Percentiles rank a stretch among this genome's conserved stretches.
phyloP scores from a whole-genome alignment of 108 stramenopile species.

The Chaetoceros tenuissimus region DNA sequence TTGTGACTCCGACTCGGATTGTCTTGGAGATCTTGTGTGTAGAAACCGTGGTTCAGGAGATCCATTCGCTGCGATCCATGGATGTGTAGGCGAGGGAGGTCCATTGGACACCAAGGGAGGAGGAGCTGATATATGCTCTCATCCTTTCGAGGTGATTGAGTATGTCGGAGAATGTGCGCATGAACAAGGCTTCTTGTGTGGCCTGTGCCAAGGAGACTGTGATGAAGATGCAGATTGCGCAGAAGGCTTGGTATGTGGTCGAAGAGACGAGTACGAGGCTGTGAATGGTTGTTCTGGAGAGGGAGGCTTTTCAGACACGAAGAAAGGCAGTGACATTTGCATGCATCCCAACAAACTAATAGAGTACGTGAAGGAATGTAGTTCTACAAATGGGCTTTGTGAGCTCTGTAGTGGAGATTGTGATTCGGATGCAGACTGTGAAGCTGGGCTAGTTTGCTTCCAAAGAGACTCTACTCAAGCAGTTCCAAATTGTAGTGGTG shows the following conservation, averaged over 20 bases:
- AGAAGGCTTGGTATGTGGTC: slow-evolving; percentile 20
- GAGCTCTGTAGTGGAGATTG: slow-evolving; percentile 52
- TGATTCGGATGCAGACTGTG: slow-evolving; percentile 45
- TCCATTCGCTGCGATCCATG: background rate
- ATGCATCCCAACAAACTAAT: too few relatives aligned
- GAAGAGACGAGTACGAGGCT: slow-evolving; percentile 7
- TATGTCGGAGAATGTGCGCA: too few relatives aligned
- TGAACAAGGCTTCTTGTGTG: slow-evolving; percentile 17
- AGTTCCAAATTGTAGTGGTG: slow-evolving; percentile 56
- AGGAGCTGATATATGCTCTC: too few relatives aligned
- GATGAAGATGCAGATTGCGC: slow-evolving; percentile 25
- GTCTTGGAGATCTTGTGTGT: slow-evolving; percentile 20
- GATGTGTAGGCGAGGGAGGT: too few relatives aligned
- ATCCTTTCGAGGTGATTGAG: too few relatives aligned
- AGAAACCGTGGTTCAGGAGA: slow-evolving; percentile 6
- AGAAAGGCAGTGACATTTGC: too few relatives aligned
- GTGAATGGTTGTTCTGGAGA: slow-evolving; percentile 27
- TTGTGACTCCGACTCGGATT: slow-evolving; percentile 32
- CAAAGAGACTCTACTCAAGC: slow-evolving; percentile 21
- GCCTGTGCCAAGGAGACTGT: slow-evolving; percentile 44
- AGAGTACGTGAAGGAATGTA: too few relatives aligned
- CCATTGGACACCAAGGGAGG: too few relatives aligned
- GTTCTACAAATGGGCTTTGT: too few relatives aligned
- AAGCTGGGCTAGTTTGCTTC: slow-evolving; percentile 33
- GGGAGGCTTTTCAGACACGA: too few relatives aligned